Percentiles rank a stretch among this genome's conserved stretches.
phyloP scores from a whole-genome alignment of 106 monocot species.

The Amphibolis antarctica region DNA sequence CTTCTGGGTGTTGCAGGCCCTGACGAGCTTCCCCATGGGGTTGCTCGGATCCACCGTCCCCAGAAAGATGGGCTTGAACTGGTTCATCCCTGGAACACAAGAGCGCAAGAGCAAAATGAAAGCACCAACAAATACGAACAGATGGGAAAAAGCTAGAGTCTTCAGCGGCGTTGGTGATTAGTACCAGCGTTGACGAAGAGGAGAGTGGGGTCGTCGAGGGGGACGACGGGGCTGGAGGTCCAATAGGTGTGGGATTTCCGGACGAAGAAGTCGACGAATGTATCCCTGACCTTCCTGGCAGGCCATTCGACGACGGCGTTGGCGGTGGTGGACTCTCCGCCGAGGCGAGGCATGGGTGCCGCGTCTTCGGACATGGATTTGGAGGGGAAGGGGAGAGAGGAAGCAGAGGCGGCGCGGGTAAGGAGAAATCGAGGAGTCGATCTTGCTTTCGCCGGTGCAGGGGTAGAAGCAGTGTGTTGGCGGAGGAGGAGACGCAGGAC shows the following conservation, averaged over 20 bases:
- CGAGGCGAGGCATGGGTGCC: background rate
- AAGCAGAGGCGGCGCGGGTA: background rate
- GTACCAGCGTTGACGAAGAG: conserved; percentile 83
- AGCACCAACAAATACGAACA: background rate
- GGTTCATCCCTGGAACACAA: conserved; percentile 56
- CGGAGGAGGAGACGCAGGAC: too few relatives aligned
- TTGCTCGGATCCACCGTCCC: conserved; percentile 59
- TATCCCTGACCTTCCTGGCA: conserved; percentile 46
- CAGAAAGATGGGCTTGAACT: conserved; percentile 89
- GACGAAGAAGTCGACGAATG: conserved; percentile 65
- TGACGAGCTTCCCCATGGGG: conserved; percentile 51
- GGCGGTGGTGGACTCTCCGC: background rate
- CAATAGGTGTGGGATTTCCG: conserved; percentile 59
- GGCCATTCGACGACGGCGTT: conserved; percentile 40
- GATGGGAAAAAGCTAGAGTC: background rate
- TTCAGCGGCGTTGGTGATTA: too few relatives aligned
- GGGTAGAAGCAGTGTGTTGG: too few relatives aligned
- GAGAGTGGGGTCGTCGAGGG: conserved; percentile 86
- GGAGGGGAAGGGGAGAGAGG: background rate
- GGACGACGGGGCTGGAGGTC: conserved; percentile 89
- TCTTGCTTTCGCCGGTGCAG: too few relatives aligned
- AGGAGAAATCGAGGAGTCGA: too few relatives aligned
- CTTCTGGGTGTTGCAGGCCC: conserved; percentile 95
- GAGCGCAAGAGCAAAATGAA: background rate
- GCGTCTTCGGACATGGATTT: background rate